These are phyloP conservation scores for Orychophragmus violaceus DNA, from an alignment of 345 rosid species.

Conservation along the genomic window DNA sequence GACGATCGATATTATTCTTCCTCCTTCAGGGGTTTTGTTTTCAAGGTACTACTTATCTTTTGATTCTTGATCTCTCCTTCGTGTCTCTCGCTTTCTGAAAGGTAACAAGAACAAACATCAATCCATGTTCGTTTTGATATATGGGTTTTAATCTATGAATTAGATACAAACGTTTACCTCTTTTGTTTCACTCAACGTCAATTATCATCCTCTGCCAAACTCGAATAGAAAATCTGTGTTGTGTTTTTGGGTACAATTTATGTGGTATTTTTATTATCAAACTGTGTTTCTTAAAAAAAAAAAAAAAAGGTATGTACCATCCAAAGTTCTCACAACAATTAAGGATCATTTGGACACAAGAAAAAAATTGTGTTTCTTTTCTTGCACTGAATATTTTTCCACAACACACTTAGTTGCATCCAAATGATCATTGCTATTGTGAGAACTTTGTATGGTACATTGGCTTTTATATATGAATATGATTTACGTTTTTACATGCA, in stretches of 20 bases:
- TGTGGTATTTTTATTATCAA: neutral
- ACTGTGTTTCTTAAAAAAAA: too few species aligned
- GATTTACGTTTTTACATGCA: neutral
- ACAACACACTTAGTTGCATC: neutral
- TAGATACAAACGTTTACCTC: neutral
- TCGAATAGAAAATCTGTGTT: neutral
- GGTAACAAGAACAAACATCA: neutral
- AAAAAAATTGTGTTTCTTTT: neutral
- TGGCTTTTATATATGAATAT: neutral
- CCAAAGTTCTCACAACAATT: too few species aligned
- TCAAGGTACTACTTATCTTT: slow-evolving; percentile 12
- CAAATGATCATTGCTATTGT: neutral
- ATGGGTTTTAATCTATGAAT: neutral
- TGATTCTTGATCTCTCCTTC: neutral
- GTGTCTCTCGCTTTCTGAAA: neutral
- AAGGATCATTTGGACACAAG: too few species aligned
- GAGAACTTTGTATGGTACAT: neutral
- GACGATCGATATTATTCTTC: slow-evolving; percentile 15
- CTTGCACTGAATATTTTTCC: neutral
- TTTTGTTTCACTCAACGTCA: neutral
- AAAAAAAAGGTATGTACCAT: too few species aligned
- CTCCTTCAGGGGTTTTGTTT: neutral
- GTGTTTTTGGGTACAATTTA: too few species aligned
- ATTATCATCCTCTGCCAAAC: slow-evolving; percentile 1
- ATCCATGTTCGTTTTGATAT: neutral